These are phyloP conservation scores for Margaritispora aquatica DNA, from an alignment of 495 filamentous ascomycete genomes.

Conservation along the genomic window DNA sequence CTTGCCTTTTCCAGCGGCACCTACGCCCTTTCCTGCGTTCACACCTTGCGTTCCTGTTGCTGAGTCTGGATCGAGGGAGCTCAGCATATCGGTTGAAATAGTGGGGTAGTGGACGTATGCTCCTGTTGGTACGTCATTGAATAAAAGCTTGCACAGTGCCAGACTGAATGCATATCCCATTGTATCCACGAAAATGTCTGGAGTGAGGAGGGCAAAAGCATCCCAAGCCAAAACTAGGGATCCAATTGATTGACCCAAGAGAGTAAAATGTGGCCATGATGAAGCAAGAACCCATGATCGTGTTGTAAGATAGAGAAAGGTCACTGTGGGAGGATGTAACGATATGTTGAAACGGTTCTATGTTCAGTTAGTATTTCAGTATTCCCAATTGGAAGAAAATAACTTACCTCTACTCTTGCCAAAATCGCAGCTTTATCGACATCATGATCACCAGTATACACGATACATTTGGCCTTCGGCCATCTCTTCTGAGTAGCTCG, in stretches of 20 bases:
- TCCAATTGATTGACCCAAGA: constrained; percentile 88
- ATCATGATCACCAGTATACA: constrained; percentile 94
- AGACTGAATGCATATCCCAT: constrained; percentile 96
- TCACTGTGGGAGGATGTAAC: constrained; percentile 74
- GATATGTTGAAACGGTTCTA: constrained; percentile 88
- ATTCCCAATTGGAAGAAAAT: not conserved
- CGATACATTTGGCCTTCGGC: constrained; percentile 80
- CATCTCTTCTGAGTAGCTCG: constrained; percentile 84
- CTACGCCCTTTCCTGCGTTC: constrained; percentile 74
- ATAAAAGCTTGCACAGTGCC: constrained; percentile 74
- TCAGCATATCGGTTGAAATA: constrained; percentile 97
- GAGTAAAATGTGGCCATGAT: constrained; percentile 87
- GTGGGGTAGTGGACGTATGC: constrained; percentile 98
- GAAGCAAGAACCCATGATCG: constrained; percentile 76
- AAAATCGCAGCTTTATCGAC: constrained; percentile 74
- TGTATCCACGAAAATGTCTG: constrained; percentile 93
- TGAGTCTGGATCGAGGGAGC: constrained; percentile 60
- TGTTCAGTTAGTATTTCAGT: constrained; percentile 2
- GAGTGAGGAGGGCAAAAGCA: constrained; percentile 85
- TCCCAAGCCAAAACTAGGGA: constrained; percentile 83
- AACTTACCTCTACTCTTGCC: constrained; percentile 63
- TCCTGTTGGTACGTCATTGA: constrained; percentile 73
- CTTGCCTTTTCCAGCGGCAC: constrained; percentile 60
- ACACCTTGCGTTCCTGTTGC: constrained; percentile 60
- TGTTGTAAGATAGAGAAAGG: constrained; percentile 84